Conservation (phyloP, 306 rosid species). For the Hippophae tibetana region DNA sequence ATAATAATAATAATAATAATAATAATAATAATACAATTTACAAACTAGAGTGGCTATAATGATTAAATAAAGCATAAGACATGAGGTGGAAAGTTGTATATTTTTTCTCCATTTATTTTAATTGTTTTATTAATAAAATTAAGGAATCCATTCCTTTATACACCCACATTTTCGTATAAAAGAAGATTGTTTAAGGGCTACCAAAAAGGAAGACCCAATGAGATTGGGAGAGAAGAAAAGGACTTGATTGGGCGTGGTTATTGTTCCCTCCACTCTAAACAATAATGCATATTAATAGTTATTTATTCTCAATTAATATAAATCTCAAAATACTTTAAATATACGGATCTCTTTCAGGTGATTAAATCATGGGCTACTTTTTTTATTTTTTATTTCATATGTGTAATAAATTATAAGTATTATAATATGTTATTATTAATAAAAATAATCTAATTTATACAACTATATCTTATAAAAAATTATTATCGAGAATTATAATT, state of each 20-base stretch:
- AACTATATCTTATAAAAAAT: too few species aligned
- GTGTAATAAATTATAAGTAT: too few species aligned
- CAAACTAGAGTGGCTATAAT: constrained; percentile 31
- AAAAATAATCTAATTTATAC: too few species aligned
- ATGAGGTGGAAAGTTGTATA: constrained; percentile 18
- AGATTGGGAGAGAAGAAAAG: not conserved
- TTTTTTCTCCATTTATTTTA: not conserved
- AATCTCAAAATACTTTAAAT: not conserved
- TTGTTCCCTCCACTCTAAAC: constrained; percentile 74
- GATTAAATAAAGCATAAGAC: constrained; percentile 37
- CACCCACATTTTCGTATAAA: constrained; percentile 10
- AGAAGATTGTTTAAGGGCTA: constrained; percentile 27
- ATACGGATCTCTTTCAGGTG: constrained; percentile 47
- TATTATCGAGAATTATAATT: too few species aligned
- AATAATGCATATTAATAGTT: constrained; percentile 29
- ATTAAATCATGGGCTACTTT: constrained; percentile 37
- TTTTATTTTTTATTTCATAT: constrained; percentile 3
- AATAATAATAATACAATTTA: not conserved
- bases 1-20: too few species aligned
- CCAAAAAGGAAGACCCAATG: constrained; percentile 40
- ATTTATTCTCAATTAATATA: constrained; percentile 22
- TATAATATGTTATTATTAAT: too few species aligned
- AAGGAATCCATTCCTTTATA: constrained; percentile 24
- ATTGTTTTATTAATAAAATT: not conserved
- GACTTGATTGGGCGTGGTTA: constrained; percentile 29